phyloP scores from a whole-genome alignment of 306 rosid genomes.

The Macrotyloma uniflorum region DNA sequence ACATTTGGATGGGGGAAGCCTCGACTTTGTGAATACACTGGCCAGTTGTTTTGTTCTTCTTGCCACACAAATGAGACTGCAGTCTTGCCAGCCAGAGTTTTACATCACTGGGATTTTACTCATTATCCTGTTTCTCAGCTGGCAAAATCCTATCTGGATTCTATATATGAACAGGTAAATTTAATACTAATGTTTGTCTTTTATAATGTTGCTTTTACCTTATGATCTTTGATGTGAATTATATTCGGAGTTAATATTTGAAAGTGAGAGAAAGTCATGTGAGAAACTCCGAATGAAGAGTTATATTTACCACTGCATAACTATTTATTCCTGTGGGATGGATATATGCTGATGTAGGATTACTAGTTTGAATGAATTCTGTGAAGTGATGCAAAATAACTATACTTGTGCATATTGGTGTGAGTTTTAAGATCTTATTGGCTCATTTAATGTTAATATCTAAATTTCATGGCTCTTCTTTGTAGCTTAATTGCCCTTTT shows the following conservation, averaged over 20 bases:
- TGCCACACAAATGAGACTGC: slow-evolving; percentile 94
- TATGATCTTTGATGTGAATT: slow-evolving; percentile 19
- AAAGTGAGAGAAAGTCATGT: background rate
- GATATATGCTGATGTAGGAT: background rate
- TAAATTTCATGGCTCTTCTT: slow-evolving; percentile 6
- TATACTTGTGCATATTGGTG: background rate
- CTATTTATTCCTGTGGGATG: background rate
- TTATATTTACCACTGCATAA: background rate
- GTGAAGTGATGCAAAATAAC: slow-evolving; percentile 6
- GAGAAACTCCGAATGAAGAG: background rate
- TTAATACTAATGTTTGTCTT: slow-evolving; percentile 27
- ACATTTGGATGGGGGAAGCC: slow-evolving; percentile 98
- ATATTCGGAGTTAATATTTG: slow-evolving; percentile 9
- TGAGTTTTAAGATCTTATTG: slow-evolving; percentile 23
- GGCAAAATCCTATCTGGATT: slow-evolving; percentile 93
- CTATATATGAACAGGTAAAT: slow-evolving; percentile 91
- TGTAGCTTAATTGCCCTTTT: background rate
- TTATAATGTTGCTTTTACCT: slow-evolving; percentile 5
- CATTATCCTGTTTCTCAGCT: slow-evolving; percentile 82
- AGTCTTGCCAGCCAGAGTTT: slow-evolving; percentile 93
- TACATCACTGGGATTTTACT: slow-evolving; percentile 93
- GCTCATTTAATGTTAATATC: slow-evolving; percentile 30
- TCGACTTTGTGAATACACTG: slow-evolving; percentile 89
- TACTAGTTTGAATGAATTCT: slow-evolving; percentile 7
- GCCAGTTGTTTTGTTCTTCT: slow-evolving; percentile 88